Evolutionary conservation across 2,329 filamentous ascomycete genomes (phyloP).

Genomic region (Mollisiaceae sp.): DNA sequence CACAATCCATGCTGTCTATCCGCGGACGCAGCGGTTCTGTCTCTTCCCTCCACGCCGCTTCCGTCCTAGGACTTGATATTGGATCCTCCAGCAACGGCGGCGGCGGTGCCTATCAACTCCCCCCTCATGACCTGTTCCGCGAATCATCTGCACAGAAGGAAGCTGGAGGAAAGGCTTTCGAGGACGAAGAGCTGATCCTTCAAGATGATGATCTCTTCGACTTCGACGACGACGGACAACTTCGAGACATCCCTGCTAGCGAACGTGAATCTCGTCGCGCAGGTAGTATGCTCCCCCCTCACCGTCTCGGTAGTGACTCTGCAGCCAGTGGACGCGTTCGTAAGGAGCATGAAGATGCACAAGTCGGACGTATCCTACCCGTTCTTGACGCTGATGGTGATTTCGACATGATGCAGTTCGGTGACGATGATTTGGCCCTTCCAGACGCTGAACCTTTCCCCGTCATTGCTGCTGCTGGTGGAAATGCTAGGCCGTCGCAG

Average conservation of each 20-base stretch:
- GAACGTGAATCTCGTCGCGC: conserved; percentile 32
- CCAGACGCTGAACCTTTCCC: conserved; percentile 42
- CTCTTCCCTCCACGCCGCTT: conserved; percentile 31
- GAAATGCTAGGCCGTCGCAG: conserved; percentile 32
- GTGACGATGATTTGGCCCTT: conserved; percentile 41
- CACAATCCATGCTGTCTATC: conserved; percentile 43
- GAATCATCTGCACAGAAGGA: conserved; percentile 44
- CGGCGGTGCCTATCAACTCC: conserved; percentile 40
- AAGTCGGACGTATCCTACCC: conserved; percentile 34
- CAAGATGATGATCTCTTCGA: conserved; percentile 60
- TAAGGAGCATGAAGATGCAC: conserved; percentile 49
- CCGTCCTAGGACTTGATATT: conserved; percentile 53
- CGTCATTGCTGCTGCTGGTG: conserved; percentile 35
- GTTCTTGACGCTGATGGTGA: conserved; percentile 40
- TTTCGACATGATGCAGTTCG: conserved; percentile 32
- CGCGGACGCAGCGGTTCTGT: conserved; percentile 35
- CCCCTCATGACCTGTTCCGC: conserved; percentile 35
- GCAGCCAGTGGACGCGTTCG: conserved; percentile 48
- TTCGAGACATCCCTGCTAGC: conserved; percentile 51
- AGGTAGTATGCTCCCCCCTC: conserved; percentile 19
- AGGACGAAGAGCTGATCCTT: conserved; percentile 51
- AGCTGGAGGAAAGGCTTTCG: conserved; percentile 41
- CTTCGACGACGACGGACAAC: conserved; percentile 65
- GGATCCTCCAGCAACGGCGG: conserved; percentile 52
- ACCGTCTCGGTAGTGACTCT: conserved; percentile 41